Percentiles rank a stretch among this genome's conserved stretches.
phyloP scores from a whole-genome alignment of 306 rosid species.

The Cyamopsis tetragonoloba region DNA sequence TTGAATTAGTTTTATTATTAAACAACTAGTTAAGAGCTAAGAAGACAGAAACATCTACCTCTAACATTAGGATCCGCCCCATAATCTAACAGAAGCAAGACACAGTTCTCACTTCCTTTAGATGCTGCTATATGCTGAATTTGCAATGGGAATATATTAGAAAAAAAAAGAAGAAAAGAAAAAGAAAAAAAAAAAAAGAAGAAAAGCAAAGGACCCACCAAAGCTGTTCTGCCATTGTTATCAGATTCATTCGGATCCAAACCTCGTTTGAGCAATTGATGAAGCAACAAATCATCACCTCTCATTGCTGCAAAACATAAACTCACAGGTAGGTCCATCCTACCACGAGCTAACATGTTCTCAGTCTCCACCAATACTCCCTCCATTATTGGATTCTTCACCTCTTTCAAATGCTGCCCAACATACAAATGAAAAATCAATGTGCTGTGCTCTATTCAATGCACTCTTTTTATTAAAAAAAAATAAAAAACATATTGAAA shows the following conservation, averaged over 20 bases:
- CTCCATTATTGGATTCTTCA: conserved; percentile 75
- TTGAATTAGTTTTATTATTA: too few species aligned
- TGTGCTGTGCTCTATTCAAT: neutral
- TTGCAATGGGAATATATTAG: neutral
- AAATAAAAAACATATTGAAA: too few species aligned
- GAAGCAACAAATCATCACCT: conserved; percentile 78
- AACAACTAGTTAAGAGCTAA: neutral
- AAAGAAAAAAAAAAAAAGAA: neutral
- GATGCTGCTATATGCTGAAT: conserved; percentile 75
- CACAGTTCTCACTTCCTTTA: conserved; percentile 69
- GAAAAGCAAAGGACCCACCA: conserved; percentile 45
- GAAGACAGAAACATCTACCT: conserved; percentile 49
- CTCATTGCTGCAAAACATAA: conserved; percentile 75
- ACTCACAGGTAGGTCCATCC: conserved; percentile 82
- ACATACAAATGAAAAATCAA: neutral
- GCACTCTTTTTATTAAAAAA: neutral
- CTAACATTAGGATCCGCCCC: conserved; percentile 67
- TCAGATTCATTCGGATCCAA: conserved; percentile 79
- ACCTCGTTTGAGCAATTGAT: conserved; percentile 70
- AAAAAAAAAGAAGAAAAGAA: neutral
- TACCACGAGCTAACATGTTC: conserved; percentile 84
- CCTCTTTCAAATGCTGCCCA: conserved; percentile 69
- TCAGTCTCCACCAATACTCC: conserved; percentile 75
- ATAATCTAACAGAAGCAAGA: conserved; percentile 61
- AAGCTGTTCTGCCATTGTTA: conserved; percentile 71